Percentiles rank a stretch among this genome's conserved stretches.
Evolutionary conservation across 306 rosid genomes (phyloP).

Genomic region (Hippophae rhamnoides): DNA sequence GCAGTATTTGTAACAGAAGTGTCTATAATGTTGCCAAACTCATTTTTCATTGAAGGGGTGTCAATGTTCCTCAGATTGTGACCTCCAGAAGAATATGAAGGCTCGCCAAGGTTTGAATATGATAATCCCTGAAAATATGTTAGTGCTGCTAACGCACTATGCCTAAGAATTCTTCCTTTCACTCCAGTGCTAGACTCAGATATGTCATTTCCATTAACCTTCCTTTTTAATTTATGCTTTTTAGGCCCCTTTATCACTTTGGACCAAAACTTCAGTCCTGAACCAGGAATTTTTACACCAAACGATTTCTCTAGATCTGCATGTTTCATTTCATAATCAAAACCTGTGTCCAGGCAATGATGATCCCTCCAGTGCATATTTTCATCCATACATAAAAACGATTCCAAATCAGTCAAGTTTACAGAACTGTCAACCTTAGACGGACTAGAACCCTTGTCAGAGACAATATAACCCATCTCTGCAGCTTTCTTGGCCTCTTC

Average conservation of each 20-base stretch:
- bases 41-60: conserved; percentile 30
- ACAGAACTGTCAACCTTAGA: conserved; percentile 26
- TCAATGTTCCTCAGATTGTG: conserved; percentile 29
- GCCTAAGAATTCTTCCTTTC: conserved; percentile 59
- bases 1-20: conserved; percentile 13
- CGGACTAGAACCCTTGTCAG: conserved; percentile 33
- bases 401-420: conserved; percentile 21
- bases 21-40: conserved; percentile 29
- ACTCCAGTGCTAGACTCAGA: conserved; percentile 34
- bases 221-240: conserved; percentile 48
- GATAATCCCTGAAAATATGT: conserved; percentile 47
- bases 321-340: conserved; percentile 70
- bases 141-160: conserved; percentile 60
- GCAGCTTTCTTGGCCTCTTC: conserved; percentile 67
- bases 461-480: conserved; percentile 58
- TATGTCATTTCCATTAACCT: conserved; percentile 44
- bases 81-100: conserved; percentile 26
- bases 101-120: conserved; percentile 31
- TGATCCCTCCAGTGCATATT: conserved; percentile 55
- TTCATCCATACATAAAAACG: conserved; percentile 52
- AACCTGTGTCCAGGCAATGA: conserved; percentile 63
- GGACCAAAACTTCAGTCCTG: conserved; percentile 58
- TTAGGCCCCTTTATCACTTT: conserved; percentile 40
- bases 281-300: conserved; percentile 52
- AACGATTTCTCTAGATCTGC: conserved; percentile 77